Percentiles rank a stretch among this genome's conserved stretches.
Conservation (phyloP, 768 basidiomycete genomes). For the Lactifluus subvellereus region DNA sequence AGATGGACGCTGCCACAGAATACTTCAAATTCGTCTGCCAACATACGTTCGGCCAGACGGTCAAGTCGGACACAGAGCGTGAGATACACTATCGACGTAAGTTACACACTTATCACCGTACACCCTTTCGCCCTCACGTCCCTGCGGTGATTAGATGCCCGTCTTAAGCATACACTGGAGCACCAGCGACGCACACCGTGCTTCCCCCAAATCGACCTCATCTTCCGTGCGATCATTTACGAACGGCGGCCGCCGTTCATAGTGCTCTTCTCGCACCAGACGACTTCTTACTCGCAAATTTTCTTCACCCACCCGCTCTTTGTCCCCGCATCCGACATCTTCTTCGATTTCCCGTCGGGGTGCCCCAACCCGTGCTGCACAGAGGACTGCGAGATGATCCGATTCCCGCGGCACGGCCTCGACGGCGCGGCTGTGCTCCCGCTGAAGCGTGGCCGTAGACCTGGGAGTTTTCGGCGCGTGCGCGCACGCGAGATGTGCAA, state of each 20-base stretch:
- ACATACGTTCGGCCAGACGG: slow-evolving; percentile 53
- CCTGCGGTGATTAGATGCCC: slow-evolving; percentile 45
- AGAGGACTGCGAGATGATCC: slow-evolving; percentile 79
- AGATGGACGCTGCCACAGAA: slow-evolving; percentile 76
- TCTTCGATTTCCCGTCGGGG: slow-evolving; percentile 72
- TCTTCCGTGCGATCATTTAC: slow-evolving; percentile 66
- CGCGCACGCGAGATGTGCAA: slow-evolving; percentile 68
- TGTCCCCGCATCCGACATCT: slow-evolving; percentile 67
- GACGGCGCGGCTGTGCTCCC: slow-evolving; percentile 58
- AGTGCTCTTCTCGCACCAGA: slow-evolving; percentile 73
- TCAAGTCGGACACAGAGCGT: slow-evolving; percentile 61
- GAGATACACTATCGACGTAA: slow-evolving; percentile 63
- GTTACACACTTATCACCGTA: not conserved
- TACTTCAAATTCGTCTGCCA: slow-evolving; percentile 73
- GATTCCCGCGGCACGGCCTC: slow-evolving; percentile 62
- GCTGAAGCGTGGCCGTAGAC: slow-evolving; percentile 48
- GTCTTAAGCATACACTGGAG: slow-evolving; percentile 58
- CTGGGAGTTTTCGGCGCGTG: slow-evolving; percentile 37
- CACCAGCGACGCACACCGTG: slow-evolving; percentile 70
- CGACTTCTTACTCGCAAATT: slow-evolving; percentile 76
- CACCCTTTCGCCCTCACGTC: not conserved
- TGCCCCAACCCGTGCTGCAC: slow-evolving; percentile 76
- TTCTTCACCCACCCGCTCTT: slow-evolving; percentile 68
- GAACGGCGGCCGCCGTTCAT: slow-evolving; percentile 74
- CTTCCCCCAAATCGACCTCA: slow-evolving; percentile 77